Base-by-base conservation (phyloP, 2,329 filamentous ascomycete species). In the Stachybotrys elegans region DNA sequence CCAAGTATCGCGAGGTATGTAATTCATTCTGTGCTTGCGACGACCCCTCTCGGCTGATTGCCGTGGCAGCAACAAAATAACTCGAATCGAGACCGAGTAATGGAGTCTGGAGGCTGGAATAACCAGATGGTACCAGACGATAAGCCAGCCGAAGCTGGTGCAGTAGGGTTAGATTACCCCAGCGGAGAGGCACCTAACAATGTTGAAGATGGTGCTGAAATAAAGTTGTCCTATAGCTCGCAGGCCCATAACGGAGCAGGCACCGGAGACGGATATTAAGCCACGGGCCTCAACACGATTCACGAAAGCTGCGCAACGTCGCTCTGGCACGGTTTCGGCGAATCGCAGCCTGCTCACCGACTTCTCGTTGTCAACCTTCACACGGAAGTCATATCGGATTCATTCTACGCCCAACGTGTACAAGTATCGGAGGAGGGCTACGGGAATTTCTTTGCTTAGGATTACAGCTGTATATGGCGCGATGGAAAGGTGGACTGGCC, bases 1-100 rank as follows among this genome's bases (percentile, higher is more conserved):
- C 91, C 48, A 93, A 96, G 64, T 98, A 97, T 68, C 85, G 93
- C 67, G 93, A 98, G 79, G 93, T 97, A 78, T 81, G 86, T 56
- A 39, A 44, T 23, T 19, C n/a, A 5, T 12, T 23, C 22, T 36
- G 16, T 11, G 7, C 16, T 6, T 7, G 3, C 13, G 13, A 14
- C 20, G 3, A 40, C 5, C 19, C 13, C 25, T 40, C 22, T 12
- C 23, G 42, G n/a, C 44, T 51, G 44, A 51, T 48, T 31, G 16
- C 38, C 43, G 36, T 29, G 20, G 32, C 40, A 69, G 66, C 66
- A 68, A 65, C 66, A 68, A 54, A 68, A 68, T 38, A 64, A 68
- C 41, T 61, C 65, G 23, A 68, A 68, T 52, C 58, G 66, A 40
- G 66, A 68, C 11, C 58, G 66, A 43, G 63, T 65, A 38, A 49